Evolutionary conservation across 805 yeast species (phyloP).

Genomic region (Monosporozyma aerobia): DNA sequence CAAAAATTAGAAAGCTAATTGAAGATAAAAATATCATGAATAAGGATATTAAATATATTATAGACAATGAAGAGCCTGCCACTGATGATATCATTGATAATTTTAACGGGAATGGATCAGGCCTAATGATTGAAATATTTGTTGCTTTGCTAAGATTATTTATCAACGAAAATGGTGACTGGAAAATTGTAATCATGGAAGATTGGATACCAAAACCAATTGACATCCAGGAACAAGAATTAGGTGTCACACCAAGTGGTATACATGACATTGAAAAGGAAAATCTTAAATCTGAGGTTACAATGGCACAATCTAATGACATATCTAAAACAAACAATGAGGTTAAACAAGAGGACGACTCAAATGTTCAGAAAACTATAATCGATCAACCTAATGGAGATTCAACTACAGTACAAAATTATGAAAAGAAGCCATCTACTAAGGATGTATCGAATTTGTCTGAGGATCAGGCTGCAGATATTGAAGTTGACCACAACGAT

Average conservation of each 20-base stretch:
- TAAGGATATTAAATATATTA: slow-evolving; percentile 9
- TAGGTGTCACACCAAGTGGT: not conserved
- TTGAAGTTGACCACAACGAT: slow-evolving; percentile 7
- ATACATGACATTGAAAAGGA: not conserved
- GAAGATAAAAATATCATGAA: slow-evolving; percentile 4
- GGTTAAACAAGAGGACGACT: not conserved
- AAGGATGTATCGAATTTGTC: not conserved
- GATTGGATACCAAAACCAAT: slow-evolving; percentile 18
- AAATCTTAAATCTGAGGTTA: not conserved
- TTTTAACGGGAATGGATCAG: slow-evolving; percentile 17
- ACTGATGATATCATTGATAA: slow-evolving; percentile 21
- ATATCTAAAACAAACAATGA: not conserved
- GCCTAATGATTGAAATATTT: slow-evolving; percentile 22
- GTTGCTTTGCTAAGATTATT: slow-evolving; percentile 25
- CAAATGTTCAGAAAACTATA: not conserved
- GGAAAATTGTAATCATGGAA: slow-evolving; percentile 24
- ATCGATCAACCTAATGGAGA: not conserved
- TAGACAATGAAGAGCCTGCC: slow-evolving; percentile 15
- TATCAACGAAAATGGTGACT: slow-evolving; percentile 27
- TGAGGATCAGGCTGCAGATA: not conserved
- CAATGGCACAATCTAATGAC: not conserved
- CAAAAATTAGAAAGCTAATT: slow-evolving; percentile 12
- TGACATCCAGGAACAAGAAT: not conserved
- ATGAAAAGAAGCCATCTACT: not conserved
- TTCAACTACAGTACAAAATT: not conserved